These are phyloP conservation scores for Alternaria burnsii DNA, from an alignment of 2,329 filamentous ascomycete species.

Conservation along the genomic window DNA sequence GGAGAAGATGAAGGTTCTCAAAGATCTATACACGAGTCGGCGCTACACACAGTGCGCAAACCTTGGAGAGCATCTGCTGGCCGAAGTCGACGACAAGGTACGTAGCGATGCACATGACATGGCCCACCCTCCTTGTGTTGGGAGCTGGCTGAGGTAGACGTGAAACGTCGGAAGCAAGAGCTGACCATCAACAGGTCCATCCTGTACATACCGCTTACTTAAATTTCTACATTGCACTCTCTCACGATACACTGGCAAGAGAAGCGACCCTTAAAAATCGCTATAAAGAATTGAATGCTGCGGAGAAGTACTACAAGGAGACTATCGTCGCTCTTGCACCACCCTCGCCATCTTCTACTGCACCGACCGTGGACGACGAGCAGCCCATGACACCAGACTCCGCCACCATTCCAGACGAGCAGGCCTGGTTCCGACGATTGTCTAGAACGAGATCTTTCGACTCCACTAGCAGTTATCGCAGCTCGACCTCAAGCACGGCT, in stretches of 20 bases:
- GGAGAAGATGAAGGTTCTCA: slow-evolving; percentile 39
- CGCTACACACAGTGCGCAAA: slow-evolving; percentile 50
- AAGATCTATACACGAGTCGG: slow-evolving; percentile 43
- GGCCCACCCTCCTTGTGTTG: not conserved
- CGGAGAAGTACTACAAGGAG: slow-evolving; percentile 47
- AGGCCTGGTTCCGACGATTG: slow-evolving; percentile 17
- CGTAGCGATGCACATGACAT: slow-evolving; percentile 2
- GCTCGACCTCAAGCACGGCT: slow-evolving; percentile 34
- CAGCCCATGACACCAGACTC: slow-evolving; percentile 30
- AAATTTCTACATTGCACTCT: slow-evolving; percentile 50
- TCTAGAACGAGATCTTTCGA: slow-evolving; percentile 33
- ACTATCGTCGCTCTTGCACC: slow-evolving; percentile 37
- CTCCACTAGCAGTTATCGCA: slow-evolving; percentile 22
- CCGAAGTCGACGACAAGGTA: slow-evolving; percentile 34
- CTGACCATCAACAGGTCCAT: slow-evolving; percentile 37
- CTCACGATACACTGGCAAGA: slow-evolving; percentile 49
- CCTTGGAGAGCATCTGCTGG: slow-evolving; percentile 35
- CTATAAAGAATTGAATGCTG: slow-evolving; percentile 40
- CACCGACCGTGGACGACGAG: slow-evolving; percentile 27
- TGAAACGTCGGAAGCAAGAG: not conserved
- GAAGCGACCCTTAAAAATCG: slow-evolving; percentile 45
- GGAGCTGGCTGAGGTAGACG: not conserved
- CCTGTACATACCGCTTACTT: slow-evolving; percentile 47
- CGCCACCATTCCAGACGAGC: slow-evolving; percentile 23
- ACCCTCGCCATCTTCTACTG: slow-evolving; percentile 6